Percentiles rank a stretch among this genome's conserved stretches.
These are phyloP conservation scores for Stropharia rugosoannulata DNA, from an alignment of 768 basidiomycete species.

Conservation along the genomic window DNA sequence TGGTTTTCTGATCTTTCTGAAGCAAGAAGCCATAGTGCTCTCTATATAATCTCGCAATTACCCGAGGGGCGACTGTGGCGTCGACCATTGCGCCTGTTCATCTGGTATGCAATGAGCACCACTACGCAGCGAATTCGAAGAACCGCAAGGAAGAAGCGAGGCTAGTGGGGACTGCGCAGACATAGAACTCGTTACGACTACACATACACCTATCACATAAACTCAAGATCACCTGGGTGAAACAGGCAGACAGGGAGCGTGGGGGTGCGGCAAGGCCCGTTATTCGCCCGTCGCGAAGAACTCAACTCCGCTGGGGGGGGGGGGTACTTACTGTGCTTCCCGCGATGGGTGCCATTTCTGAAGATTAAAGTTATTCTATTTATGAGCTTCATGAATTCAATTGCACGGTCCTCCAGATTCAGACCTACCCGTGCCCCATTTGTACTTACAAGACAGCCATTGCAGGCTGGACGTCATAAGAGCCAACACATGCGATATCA, in stretches of 20 bases:
- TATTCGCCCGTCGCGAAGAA: not conserved
- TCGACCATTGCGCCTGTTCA: not conserved
- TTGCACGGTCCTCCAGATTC: not conserved
- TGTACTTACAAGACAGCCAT: too few relatives aligned
- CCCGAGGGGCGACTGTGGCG: not conserved
- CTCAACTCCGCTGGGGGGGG: not conserved
- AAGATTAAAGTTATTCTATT: not conserved
- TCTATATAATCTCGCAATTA: not conserved
- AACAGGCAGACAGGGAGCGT: not conserved
- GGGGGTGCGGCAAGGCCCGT: not conserved
- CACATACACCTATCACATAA: conserved; percentile 1
- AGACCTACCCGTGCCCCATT: not conserved
- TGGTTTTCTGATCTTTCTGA: not conserved
- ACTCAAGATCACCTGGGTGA: not conserved
- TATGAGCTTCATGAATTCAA: not conserved
- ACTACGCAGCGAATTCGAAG: not conserved
- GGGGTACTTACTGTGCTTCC: not conserved
- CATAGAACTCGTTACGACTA: not conserved
- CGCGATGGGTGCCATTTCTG: not conserved
- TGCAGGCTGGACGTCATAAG: too few relatives aligned
- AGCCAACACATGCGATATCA: too few relatives aligned
- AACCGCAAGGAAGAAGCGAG: not conserved
- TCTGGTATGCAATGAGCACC: not conserved
- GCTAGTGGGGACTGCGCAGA: not conserved
- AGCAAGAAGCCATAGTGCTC: not conserved